Evolutionary conservation across 202 grass and related monocot genomes (phyloP).

Genomic region (Schoenoplectus triqueter): DNA sequence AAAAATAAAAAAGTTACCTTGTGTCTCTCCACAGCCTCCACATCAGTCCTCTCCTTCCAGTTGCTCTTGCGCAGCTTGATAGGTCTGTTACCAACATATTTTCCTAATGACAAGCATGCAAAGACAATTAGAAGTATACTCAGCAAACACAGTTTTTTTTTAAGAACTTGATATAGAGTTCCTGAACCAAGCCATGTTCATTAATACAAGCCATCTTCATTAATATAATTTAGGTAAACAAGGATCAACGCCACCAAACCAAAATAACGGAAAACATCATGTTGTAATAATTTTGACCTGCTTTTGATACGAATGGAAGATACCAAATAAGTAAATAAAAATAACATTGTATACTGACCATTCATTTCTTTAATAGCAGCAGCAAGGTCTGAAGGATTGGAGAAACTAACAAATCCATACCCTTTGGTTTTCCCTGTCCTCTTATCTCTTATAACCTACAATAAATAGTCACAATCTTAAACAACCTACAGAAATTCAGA

Average conservation of each 20-base stretch:
- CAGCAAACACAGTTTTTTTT: too few relatives aligned
- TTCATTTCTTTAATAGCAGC: conserved; percentile 99
- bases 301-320: neutral
- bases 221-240: too few relatives aligned
- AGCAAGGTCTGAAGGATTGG: conserved; percentile 89
- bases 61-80: conserved; percentile 99
- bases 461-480: conserved; percentile 34
- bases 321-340: conserved; percentile 11
- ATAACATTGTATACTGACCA: conserved; percentile 45
- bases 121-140: neutral
- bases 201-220: too few relatives aligned
- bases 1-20: conserved; percentile 52
- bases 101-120: conserved; percentile 49
- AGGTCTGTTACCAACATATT: conserved; percentile 96
- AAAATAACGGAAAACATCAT: too few relatives aligned
- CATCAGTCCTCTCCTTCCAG: conserved; percentile 98
- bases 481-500: neutral
- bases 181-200: too few relatives aligned
- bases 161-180: too few relatives aligned
- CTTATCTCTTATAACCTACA: conserved; percentile 90
- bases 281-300: neutral
- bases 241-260: too few relatives aligned
- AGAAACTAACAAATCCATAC: conserved; percentile 98
- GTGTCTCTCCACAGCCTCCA: conserved; percentile 81
- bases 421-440: conserved; percentile 95